Conservation (phyloP, 345 rosid genomes). For the Carallia pectinifolia region DNA sequence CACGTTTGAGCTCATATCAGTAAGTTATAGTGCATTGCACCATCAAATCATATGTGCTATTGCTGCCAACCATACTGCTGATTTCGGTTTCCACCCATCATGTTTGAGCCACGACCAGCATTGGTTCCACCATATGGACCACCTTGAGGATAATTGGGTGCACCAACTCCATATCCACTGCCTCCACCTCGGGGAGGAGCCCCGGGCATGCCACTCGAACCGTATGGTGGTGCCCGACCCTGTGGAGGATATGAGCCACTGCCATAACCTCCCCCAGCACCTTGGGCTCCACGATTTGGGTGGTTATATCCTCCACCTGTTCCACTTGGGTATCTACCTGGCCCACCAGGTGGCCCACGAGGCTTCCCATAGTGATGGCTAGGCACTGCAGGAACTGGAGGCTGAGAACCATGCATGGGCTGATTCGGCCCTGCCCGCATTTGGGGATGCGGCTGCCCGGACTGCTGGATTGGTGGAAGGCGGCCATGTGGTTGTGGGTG, state of each 20-base stretch:
- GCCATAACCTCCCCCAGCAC: constrained; percentile 60
- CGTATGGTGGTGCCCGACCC: constrained; percentile 74
- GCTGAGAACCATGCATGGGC: constrained; percentile 59
- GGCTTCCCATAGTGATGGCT: constrained; percentile 70
- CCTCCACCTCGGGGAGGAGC: constrained; percentile 69
- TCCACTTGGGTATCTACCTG: constrained; percentile 70
- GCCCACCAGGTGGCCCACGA: constrained; percentile 76
- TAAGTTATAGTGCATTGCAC: not conserved
- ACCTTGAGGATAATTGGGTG: constrained; percentile 72
- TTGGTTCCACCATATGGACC: constrained; percentile 73
- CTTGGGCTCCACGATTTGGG: constrained; percentile 48
- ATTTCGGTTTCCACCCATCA: constrained; percentile 79
- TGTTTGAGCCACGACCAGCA: constrained; percentile 76
- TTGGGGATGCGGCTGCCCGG: constrained; percentile 71
- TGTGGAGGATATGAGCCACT: constrained; percentile 78
- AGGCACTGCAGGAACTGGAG: constrained; percentile 71
- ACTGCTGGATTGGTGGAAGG: constrained; percentile 78
- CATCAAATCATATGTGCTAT: constrained; percentile 14
- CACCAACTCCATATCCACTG: constrained; percentile 66
- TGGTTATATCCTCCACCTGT: constrained; percentile 53
- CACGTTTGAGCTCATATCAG: not conserved
- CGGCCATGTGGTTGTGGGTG: constrained; percentile 76
- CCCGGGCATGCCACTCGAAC: constrained; percentile 54
- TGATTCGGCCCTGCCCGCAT: constrained; percentile 52
- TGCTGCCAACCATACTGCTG: constrained; percentile 83